Evolutionary conservation across 129 eudicot genomes (phyloP).

Genomic region (Ambrosia artemisiifolia): DNA sequence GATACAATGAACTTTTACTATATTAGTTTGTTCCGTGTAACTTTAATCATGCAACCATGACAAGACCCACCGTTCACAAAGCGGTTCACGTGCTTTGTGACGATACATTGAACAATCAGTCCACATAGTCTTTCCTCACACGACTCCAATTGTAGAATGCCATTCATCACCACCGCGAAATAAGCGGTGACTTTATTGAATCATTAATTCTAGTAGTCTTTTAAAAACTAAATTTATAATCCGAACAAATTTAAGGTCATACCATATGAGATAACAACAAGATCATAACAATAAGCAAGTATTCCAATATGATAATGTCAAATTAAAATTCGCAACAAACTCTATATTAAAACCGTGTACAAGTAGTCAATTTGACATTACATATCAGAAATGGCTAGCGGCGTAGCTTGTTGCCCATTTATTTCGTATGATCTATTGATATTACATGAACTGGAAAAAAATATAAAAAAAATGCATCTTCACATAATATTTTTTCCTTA

Average conservation of each 20-base stretch:
- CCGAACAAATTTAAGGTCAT: conserved; percentile 15
- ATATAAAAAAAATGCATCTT: background rate
- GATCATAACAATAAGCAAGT: conserved; percentile 5
- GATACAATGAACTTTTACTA: conserved; percentile 20
- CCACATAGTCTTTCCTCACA: conserved; percentile 25
- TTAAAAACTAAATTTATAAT: background rate
- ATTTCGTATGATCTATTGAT: too few species aligned
- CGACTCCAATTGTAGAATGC: conserved; percentile 17
- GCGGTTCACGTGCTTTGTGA: conserved; percentile 33
- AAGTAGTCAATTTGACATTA: background rate
- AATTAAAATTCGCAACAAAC: background rate
- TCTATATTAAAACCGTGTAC: background rate
- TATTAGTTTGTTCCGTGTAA: conserved; percentile 24
- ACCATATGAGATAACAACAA: conserved; percentile 3
- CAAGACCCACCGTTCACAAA: conserved; percentile 22
- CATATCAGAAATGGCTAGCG: background rate
- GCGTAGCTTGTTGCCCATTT: too few species aligned
- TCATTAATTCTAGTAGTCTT: conserved; percentile 1
- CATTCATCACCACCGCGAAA: conserved; percentile 19
- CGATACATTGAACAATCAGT: conserved; percentile 13
- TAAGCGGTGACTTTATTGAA: conserved; percentile 24
- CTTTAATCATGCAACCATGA: conserved; percentile 11
- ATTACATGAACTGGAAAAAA: too few species aligned
- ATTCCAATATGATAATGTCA: background rate
- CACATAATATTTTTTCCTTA: background rate